Evolutionary conservation across 306 rosid species (phyloP).

Genomic region (Ceratonia siliqua): DNA sequence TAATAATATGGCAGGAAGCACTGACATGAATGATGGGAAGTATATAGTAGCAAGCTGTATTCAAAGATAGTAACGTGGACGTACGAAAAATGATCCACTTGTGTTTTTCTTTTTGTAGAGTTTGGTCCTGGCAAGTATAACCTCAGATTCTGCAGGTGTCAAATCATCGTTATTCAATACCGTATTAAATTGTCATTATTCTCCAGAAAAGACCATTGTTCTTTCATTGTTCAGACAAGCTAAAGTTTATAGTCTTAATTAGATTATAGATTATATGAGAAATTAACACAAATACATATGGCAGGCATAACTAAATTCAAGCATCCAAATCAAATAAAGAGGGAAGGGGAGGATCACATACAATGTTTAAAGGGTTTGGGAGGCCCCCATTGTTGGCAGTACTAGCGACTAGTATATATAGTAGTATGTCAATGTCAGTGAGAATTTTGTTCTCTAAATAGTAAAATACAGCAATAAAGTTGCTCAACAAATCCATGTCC

Average conservation of each 20-base stretch:
- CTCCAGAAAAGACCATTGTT: not conserved
- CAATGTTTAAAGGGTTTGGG: conserved; percentile 13
- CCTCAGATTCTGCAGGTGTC: not conserved
- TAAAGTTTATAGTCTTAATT: too few relatives aligned
- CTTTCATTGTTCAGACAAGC: not conserved
- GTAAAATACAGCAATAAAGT: conserved; percentile 23
- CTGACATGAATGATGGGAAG: not conserved
- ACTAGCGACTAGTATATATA: not conserved
- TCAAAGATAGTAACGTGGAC: not conserved
- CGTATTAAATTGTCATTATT: not conserved
- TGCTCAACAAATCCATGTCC: conserved; percentile 21
- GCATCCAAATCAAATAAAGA: too few relatives aligned
- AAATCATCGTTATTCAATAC: not conserved
- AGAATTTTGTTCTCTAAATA: conserved; percentile 26
- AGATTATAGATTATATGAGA: too few relatives aligned
- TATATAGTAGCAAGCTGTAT: not conserved
- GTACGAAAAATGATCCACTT: not conserved
- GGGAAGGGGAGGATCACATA: conserved; percentile 15
- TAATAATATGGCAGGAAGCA: too few relatives aligned
- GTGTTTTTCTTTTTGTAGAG: not conserved
- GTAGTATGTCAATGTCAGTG: not conserved
- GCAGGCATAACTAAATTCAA: too few relatives aligned
- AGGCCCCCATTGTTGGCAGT: conserved; percentile 23
- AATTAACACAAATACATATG: too few relatives aligned
- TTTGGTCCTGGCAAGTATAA: not conserved